A percentile compares a stretch with the other conserved stretches of the same genome.
These are phyloP conservation scores for Ceratobasidium sp. DNA, from an alignment of 1,284 basidiomycete genomes.

Conservation along the genomic window DNA sequence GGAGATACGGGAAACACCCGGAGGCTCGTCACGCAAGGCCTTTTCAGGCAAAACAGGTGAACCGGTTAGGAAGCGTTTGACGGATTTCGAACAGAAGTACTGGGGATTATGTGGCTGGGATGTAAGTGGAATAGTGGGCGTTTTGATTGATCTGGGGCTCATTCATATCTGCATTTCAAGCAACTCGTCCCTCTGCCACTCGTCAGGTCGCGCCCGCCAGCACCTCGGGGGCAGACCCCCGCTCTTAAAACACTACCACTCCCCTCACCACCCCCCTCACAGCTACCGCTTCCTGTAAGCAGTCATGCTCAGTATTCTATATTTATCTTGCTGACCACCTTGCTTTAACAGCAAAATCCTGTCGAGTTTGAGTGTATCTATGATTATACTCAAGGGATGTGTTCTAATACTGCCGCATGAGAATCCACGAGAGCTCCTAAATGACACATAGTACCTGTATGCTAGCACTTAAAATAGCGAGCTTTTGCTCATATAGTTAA, in stretches of 20 bases:
- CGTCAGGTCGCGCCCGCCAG: neutral
- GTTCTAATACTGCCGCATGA: neutral
- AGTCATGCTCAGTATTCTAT: neutral
- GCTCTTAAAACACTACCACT: neutral
- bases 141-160: neutral
- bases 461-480: too few species aligned
- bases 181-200: neutral
- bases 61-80: conserved; percentile 6
- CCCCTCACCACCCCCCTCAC: neutral
- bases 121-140: neutral
- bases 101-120: conserved; percentile 24
- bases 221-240: neutral
- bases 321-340: neutral
- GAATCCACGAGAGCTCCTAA: too few species aligned
- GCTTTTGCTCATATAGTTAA: too few species aligned
- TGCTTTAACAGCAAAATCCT: neutral
- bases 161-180: neutral
- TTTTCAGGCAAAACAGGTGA: conserved; percentile 8
- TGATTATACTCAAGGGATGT: neutral
- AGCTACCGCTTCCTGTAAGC: neutral
- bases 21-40: neutral
- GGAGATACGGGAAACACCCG: neutral
- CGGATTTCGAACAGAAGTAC: conserved; percentile 15
- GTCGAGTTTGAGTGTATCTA: conserved; percentile 4
- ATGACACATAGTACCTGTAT: too few species aligned